These are phyloP conservation scores for Jatropha curcas DNA, from an alignment of 345 rosid species.

Conservation along the genomic window DNA sequence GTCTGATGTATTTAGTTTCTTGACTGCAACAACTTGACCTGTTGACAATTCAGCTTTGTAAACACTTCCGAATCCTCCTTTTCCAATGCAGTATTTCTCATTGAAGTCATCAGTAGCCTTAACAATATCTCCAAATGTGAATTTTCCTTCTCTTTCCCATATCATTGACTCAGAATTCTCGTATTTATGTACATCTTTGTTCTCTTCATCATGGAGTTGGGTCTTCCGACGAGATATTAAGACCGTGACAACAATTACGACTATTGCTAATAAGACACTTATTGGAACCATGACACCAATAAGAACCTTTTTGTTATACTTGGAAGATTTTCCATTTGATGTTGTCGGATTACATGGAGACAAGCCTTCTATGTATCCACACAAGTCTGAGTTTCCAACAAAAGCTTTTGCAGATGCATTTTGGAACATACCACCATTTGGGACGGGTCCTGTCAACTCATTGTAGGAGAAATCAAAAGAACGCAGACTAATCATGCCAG, in stretches of 20 bases:
- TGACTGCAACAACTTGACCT: slow-evolving; percentile 57
- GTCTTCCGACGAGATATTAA: slow-evolving; percentile 14
- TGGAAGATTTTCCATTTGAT: slow-evolving; percentile 24
- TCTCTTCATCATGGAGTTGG: slow-evolving; percentile 36
- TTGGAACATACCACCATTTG: slow-evolving; percentile 41
- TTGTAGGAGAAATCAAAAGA: slow-evolving; percentile 59
- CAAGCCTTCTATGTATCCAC: slow-evolving; percentile 51
- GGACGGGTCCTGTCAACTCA: slow-evolving; percentile 49
- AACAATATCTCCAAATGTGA: slow-evolving; percentile 57
- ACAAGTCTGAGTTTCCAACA: slow-evolving; percentile 56
- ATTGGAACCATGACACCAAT: slow-evolving; percentile 44
- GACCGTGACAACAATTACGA: slow-evolving; percentile 13
- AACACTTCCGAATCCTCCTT: slow-evolving; percentile 67
- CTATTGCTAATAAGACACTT: slow-evolving; percentile 26
- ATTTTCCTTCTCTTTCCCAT: slow-evolving; percentile 59
- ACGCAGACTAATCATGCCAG: slow-evolving; percentile 49
- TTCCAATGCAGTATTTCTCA: slow-evolving; percentile 57
- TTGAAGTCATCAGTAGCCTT: slow-evolving; percentile 55
- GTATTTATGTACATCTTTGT: not conserved
- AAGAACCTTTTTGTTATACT: slow-evolving; percentile 27
- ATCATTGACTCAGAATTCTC: slow-evolving; percentile 35
- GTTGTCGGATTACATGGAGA: slow-evolving; percentile 30
- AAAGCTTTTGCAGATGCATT: slow-evolving; percentile 41
- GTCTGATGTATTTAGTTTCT: slow-evolving; percentile 45
- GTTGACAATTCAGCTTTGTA: slow-evolving; percentile 50